Evolutionary conservation across 2,329 filamentous ascomycete species (phyloP).

Genomic region (Aspergillus sp.): DNA sequence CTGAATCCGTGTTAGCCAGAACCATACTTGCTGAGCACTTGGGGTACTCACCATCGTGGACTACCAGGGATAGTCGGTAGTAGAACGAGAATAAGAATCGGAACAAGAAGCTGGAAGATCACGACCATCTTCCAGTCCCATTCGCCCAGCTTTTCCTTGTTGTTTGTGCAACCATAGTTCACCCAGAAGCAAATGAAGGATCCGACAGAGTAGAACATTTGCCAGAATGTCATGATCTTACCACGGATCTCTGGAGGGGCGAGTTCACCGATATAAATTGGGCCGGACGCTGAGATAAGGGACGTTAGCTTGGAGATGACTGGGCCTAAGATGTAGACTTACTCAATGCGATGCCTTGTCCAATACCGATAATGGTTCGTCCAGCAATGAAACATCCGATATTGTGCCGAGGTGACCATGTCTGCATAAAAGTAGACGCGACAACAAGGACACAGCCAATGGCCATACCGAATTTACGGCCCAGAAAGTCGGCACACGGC

Average conservation of each 20-base stretch:
- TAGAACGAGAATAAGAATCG: slow-evolving; percentile 59
- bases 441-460: slow-evolving; percentile 65
- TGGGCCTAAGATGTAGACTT: slow-evolving; percentile 21
- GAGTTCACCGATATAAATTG: slow-evolving; percentile 70
- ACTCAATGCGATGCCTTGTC: slow-evolving; percentile 67
- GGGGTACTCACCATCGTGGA: slow-evolving; percentile 57
- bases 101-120: slow-evolving; percentile 71
- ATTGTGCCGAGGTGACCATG: slow-evolving; percentile 61
- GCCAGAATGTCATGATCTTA: slow-evolving; percentile 69
- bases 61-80: slow-evolving; percentile 68
- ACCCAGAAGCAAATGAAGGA: slow-evolving; percentile 67
- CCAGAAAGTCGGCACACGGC: slow-evolving; percentile 61
- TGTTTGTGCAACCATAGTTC: slow-evolving; percentile 61
- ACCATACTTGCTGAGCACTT: slow-evolving; percentile 27
- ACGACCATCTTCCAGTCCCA: slow-evolving; percentile 75
- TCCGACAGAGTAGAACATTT: slow-evolving; percentile 66
- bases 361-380: slow-evolving; percentile 67
- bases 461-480: slow-evolving; percentile 65
- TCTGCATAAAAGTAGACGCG: slow-evolving; percentile 67
- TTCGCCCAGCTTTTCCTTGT: slow-evolving; percentile 59
- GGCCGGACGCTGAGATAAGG: slow-evolving; percentile 55
- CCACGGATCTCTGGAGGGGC: slow-evolving; percentile 64
- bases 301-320: slow-evolving; percentile 1
- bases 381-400: slow-evolving; percentile 68
- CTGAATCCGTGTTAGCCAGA: slow-evolving; percentile 10